Evolutionary conservation across 1,284 basidiomycete species (phyloP).

Genomic region (Heterobasidion occidentale): DNA sequence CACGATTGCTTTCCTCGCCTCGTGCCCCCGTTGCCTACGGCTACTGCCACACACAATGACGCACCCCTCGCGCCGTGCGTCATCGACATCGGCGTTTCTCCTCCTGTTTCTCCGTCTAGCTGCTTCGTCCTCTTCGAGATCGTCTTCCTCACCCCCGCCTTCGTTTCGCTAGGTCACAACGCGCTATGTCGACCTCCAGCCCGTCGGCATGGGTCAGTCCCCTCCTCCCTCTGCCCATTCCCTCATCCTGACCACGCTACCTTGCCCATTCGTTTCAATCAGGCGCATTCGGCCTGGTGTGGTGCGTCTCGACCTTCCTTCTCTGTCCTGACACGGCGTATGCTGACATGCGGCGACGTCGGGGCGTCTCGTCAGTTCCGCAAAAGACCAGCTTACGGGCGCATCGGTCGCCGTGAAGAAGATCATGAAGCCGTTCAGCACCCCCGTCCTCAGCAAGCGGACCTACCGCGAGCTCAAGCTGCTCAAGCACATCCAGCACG

Average conservation of each 20-base stretch:
- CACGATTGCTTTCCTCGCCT: no score
- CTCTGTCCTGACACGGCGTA: neutral
- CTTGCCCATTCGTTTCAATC: constrained; percentile 9
- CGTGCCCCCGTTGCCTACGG: no score
- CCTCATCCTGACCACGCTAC: constrained; percentile 7
- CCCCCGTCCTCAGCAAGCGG: constrained; percentile 95
- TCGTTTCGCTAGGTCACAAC: constrained; percentile 72
- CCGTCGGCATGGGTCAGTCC: constrained; percentile 94
- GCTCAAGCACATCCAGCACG: constrained; percentile 97
- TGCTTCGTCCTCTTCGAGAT: no score
- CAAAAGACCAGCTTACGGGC: constrained; percentile 94
- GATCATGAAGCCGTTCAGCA: constrained; percentile 98
- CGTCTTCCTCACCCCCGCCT: neutral
- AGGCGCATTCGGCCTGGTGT: constrained; percentile 95
- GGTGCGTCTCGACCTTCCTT: constrained; percentile 40
- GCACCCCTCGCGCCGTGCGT: no score
- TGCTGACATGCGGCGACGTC: neutral
- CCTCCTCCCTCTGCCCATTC: constrained; percentile 7
- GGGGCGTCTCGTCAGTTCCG: constrained; percentile 55
- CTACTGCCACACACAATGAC: no score
- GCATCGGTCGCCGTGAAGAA: constrained; percentile 97
- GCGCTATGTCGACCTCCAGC: constrained; percentile 98
- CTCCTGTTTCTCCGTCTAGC: neutral
- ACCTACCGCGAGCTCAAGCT: constrained; percentile 99
- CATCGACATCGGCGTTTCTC: no score